Evolutionary conservation across 495 filamentous ascomycete species (phyloP), one percentile per base, ranked within the genome.

Genomic region (Xylaria palmicola): DNA sequence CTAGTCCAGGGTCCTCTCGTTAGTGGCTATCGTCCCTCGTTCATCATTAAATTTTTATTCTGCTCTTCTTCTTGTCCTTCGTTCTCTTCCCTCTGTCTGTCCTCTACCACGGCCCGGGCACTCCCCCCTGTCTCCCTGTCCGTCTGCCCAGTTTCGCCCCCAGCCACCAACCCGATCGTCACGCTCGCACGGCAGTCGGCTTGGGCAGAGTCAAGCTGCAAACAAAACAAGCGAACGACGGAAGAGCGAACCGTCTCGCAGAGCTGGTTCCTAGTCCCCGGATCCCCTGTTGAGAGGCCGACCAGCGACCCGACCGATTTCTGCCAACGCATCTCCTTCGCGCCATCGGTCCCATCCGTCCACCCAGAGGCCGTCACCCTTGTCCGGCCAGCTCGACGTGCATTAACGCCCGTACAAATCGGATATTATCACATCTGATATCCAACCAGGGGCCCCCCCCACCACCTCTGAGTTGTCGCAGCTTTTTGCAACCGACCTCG

Each of bases 401-500:
- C 47, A 60, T 60, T 60, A 37, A 52, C 57, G 24, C 27, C 55
- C 55, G 17, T 66, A 66, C 59, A 40, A 56, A 24, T 55, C 65
- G 60, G 63, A 66, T 66, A 66, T 67, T 67, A 70, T 68, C 67
- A 63, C 52, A 66, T 61, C 64, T 67, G 64, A 69, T 65, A 67
- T 65, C 67, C 62, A 69, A 69, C 67, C 47, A 36, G 57, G 45
- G 26, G n/a, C 62, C 66, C 64, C 64, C 62, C 53, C 53, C 53
- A 56, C 66, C 49, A 67, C 55, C 60, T 55, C 55, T 66, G 61
- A 54, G 67, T 50, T 56, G 34, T 37, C 22, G 53, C 64, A 64
- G 62, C 56, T 32, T 34, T 64, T 64, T 56, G 56, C 48, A 62
- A 58, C 68, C 53, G 55, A 58, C 62, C 54, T 63, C 53, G 45